phyloP scores from a whole-genome alignment of 352 stramenopile genomes.

The Achlya hypogyna region DNA sequence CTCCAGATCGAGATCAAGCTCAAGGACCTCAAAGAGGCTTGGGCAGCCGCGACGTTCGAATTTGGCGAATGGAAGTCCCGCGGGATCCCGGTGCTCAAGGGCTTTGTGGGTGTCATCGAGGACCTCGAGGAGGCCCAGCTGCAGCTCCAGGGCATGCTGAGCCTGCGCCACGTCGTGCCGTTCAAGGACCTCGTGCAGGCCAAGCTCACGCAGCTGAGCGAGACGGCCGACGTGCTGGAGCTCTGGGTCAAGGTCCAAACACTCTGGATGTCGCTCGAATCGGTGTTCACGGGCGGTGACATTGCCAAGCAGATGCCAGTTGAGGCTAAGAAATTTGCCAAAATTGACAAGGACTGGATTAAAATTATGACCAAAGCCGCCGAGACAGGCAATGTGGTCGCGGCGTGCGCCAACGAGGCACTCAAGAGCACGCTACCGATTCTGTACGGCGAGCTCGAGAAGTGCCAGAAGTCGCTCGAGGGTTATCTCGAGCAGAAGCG shows the following conservation, averaged over 20 bases:
- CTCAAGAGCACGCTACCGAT: conserved; percentile 78
- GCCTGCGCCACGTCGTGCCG: conserved; percentile 81
- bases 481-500: conserved; percentile 88
- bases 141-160: conserved; percentile 81
- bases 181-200: conserved; percentile 76
- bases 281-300: conserved; percentile 87
- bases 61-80: conserved; percentile 81
- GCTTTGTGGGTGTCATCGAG: conserved; percentile 77
- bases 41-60: conserved; percentile 65
- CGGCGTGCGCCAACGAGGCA: conserved; percentile 75
- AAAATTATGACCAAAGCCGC: conserved; percentile 82
- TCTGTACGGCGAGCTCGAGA: conserved; percentile 84
- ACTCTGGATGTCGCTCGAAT: conserved; percentile 86
- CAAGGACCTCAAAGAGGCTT: conserved; percentile 78
- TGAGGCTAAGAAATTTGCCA: conserved; percentile 88
- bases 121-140: conserved; percentile 85
- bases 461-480: conserved; percentile 87
- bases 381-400: conserved; percentile 70
- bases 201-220: conserved; percentile 76
- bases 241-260: conserved; percentile 88
- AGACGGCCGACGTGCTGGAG: conserved; percentile 83
- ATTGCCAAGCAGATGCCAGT: conserved; percentile 90
- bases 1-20: conserved; percentile 85
- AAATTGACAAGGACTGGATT: conserved; percentile 88
- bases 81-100: conserved; percentile 57